A percentile compares a stretch with the other conserved stretches of the same genome.
phyloP scores from a whole-genome alignment of 441 rosid species.

The Jatropha multifida region DNA sequence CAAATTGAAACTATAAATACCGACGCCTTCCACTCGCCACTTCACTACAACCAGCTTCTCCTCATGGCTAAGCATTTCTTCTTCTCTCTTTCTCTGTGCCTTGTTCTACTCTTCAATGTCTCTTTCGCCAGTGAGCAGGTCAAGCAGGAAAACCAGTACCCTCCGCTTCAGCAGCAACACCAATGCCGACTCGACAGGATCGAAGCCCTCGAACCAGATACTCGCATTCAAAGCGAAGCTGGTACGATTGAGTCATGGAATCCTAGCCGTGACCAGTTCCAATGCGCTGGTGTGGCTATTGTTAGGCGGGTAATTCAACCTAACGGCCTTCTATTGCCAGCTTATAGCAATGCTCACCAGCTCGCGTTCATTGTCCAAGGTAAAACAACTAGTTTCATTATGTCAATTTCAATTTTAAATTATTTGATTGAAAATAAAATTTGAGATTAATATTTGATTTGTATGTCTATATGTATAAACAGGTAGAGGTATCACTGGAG shows the following conservation, averaged over 20 bases:
- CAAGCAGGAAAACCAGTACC: neutral
- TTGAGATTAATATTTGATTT: neutral
- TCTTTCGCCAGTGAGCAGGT: slow-evolving; percentile 28
- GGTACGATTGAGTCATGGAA: slow-evolving; percentile 44
- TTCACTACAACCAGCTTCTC: neutral
- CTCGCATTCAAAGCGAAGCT: slow-evolving; percentile 45
- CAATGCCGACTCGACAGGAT: slow-evolving; percentile 62
- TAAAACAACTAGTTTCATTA: neutral
- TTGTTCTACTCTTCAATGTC: slow-evolving; percentile 45
- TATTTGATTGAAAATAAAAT: no score
- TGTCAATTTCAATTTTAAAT: no score
- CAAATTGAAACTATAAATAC: slow-evolving; percentile 45
- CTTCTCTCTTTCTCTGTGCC: slow-evolving; percentile 39
- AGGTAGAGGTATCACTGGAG: slow-evolving; percentile 57
- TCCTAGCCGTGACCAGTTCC: slow-evolving; percentile 39
- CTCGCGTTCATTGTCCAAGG: slow-evolving; percentile 48
- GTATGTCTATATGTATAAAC: neutral
- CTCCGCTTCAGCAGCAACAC: slow-evolving; percentile 20
- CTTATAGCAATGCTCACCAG: slow-evolving; percentile 33
- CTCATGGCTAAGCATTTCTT: slow-evolving; percentile 20
- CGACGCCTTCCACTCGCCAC: slow-evolving; percentile 3
- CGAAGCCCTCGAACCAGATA: slow-evolving; percentile 51
- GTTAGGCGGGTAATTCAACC: slow-evolving; percentile 33
- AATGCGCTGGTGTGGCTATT: slow-evolving; percentile 46
- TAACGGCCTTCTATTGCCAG: slow-evolving; percentile 45